Conservation (phyloP, 1,139 yeast genomes). For the Geotrichum phurueaensis region DNA sequence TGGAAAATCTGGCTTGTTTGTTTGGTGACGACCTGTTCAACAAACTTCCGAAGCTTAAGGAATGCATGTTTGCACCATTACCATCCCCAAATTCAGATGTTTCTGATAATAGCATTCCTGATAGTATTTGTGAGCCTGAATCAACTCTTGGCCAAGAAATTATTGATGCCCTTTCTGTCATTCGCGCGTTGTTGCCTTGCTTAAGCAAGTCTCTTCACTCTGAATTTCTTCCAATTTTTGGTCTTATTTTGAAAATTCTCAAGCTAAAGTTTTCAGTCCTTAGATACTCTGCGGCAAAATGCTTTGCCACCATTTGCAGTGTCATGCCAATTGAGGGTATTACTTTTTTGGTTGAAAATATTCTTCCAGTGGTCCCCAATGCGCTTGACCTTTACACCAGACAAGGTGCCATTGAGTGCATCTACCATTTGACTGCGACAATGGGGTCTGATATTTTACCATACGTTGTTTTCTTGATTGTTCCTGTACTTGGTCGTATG, state of each 20-base stretch:
- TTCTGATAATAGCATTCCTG: constrained; percentile 27
- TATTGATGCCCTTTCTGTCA: constrained; percentile 80
- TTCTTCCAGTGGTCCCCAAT: constrained; percentile 76
- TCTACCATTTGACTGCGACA: constrained; percentile 73
- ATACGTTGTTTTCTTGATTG: constrained; percentile 89
- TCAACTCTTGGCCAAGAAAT: constrained; percentile 66
- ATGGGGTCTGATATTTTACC: constrained; percentile 92
- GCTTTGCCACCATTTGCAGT: constrained; percentile 77
- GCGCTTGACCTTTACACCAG: constrained; percentile 71
- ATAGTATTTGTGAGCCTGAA: constrained; percentile 41
- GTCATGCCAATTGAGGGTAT: constrained; percentile 68
- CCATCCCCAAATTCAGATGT: constrained; percentile 28
- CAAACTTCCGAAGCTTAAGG: constrained; percentile 61
- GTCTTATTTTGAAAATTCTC: constrained; percentile 55
- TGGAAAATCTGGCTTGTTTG: constrained; percentile 45
- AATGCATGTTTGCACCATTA: constrained; percentile 65
- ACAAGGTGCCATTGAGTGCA: constrained; percentile 91
- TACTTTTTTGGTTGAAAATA: constrained; percentile 67
- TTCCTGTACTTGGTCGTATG: constrained; percentile 96
- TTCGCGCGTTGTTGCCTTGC: constrained; percentile 67
- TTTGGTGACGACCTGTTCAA: constrained; percentile 54
- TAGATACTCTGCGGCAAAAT: constrained; percentile 85
- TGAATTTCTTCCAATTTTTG: constrained; percentile 45
- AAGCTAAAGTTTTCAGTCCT: constrained; percentile 69
- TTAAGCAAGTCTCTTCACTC: constrained; percentile 47